Evolutionary conservation across 345 rosid genomes (phyloP).

Genomic region (Linum tenue): DNA sequence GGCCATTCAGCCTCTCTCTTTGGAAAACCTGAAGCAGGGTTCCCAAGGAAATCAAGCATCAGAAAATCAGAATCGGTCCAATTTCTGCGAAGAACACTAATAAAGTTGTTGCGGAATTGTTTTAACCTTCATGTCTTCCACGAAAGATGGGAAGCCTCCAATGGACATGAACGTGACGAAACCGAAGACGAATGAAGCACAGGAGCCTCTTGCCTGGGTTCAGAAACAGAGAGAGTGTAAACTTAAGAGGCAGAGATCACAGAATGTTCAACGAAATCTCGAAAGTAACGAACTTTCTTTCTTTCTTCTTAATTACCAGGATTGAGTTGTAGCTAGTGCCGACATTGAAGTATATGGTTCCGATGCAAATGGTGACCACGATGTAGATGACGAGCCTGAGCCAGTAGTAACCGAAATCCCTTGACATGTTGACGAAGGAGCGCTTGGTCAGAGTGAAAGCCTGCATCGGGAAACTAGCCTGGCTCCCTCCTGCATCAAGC

Average conservation of each 20-base stretch:
- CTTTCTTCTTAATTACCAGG: no score
- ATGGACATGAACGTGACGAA: conserved; percentile 95
- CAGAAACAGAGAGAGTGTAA: no score
- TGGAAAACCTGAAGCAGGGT: conserved; percentile 91
- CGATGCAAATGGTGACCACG: conserved; percentile 76
- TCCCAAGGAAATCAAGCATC: not conserved
- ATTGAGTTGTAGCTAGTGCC: conserved; percentile 81
- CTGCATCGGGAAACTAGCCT: conserved; percentile 90
- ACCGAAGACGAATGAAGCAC: conserved; percentile 89
- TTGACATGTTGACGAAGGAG: conserved; percentile 83
- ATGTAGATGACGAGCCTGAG: conserved; percentile 77
- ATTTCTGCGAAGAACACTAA: no score
- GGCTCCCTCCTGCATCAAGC: conserved; percentile 91
- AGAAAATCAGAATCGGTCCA: not conserved
- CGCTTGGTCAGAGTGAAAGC: conserved; percentile 72
- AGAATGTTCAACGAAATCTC: not conserved
- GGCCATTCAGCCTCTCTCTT: conserved; percentile 93
- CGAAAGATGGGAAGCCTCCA: conserved; percentile 94
- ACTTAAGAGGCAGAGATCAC: conserved; percentile 7
- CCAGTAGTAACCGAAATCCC: conserved; percentile 98
- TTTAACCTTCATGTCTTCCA: conserved; percentile 98
- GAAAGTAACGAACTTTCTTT: not conserved
- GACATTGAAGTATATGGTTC: conserved; percentile 76
- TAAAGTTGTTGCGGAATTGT: no score
- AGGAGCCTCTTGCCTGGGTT: conserved; percentile 94